phyloP scores from a whole-genome alignment of 2,329 filamentous ascomycete species.

The Fusarium chuoi region DNA sequence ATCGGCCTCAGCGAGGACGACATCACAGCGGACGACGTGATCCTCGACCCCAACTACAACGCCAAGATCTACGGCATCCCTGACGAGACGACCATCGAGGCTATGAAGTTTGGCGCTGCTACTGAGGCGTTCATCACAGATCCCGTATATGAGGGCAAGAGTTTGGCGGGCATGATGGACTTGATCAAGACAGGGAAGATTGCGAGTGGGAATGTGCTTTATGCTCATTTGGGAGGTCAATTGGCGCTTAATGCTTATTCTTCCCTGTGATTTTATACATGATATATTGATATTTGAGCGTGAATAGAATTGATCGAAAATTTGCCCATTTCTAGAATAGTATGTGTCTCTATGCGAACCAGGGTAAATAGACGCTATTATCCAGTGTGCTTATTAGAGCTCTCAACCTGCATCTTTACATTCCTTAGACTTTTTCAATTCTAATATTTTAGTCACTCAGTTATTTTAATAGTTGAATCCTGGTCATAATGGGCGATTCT shows the following conservation, averaged over 20 bases:
- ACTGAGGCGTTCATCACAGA: slow-evolving; percentile 80
- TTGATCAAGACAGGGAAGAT: slow-evolving; percentile 73
- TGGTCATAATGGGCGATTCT: not conserved
- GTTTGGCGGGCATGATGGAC: slow-evolving; percentile 76
- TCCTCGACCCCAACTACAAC: slow-evolving; percentile 71
- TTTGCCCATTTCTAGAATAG: not conserved
- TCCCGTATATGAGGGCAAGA: slow-evolving; percentile 82
- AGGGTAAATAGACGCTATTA: not conserved
- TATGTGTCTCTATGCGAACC: not conserved
- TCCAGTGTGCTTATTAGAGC: not conserved
- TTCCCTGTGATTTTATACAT: slow-evolving; percentile 16
- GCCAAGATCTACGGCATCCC: slow-evolving; percentile 75
- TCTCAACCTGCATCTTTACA: not conserved
- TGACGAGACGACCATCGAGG: slow-evolving; percentile 71
- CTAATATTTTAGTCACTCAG: not conserved
- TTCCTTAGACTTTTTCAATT: not conserved
- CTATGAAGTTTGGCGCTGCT: slow-evolving; percentile 73
- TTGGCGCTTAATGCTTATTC: slow-evolving; percentile 76
- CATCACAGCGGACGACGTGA: slow-evolving; percentile 70
- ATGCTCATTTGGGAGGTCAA: slow-evolving; percentile 77
- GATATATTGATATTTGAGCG: slow-evolving; percentile 4
- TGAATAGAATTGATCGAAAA: not conserved
- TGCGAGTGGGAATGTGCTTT: slow-evolving; percentile 72
- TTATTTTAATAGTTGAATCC: accelerated
- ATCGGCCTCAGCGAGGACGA: slow-evolving; percentile 70